Evolutionary conservation across 495 filamentous ascomycete species (phyloP), one percentile per base, ranked within the genome.

Genomic region (Talaromyces ruber): DNA sequence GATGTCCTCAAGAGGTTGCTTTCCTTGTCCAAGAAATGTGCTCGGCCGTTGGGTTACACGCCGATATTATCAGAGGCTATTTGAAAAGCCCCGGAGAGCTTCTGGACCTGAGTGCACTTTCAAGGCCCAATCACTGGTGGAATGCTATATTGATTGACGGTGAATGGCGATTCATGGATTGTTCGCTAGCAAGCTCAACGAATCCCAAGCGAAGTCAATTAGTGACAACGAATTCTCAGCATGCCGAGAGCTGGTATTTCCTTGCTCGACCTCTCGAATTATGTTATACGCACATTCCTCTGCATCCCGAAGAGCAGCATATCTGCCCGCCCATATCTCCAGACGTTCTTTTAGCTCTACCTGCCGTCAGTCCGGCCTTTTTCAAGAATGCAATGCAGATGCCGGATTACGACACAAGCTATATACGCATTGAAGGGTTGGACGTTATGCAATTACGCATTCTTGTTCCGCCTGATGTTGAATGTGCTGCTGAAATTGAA

Each of bases 101-200:
- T 2, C 80, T 91, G 16, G 93, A 97, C 34, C 74, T 90, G 25
- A 88, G 87, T 54, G 75, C 73, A 52, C 82, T 87, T 14, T 84
- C 89, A 60, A 85, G 88, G 37, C 84, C 93, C 7, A 99, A 99
- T 66, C 94, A 99, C 78, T 97, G 91, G 89, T 99, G 94, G 94
- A 99, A 99, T 68, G 87, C 91, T 1, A 92, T 99, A 3, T 74
- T 96, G 39, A 87, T 96, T 11, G 95, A 99, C 67, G 87, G 89
- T 16, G 91, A 96, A 73, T 99, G 94, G 94, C 88, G 94, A 54
- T 86, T 97, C 63, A 93, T 99, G 83, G 94, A 99, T 72, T 95
- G 91, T 68, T 92, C 92, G 21, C 80, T 99, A 30, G 91, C 95
- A 25, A 90, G 86, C 62, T 92, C 94, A 30, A 95, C 93, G 0